These are phyloP conservation scores for Alloascoidea africana DNA, from an alignment of 805 yeast species.

Conservation along the genomic window DNA sequence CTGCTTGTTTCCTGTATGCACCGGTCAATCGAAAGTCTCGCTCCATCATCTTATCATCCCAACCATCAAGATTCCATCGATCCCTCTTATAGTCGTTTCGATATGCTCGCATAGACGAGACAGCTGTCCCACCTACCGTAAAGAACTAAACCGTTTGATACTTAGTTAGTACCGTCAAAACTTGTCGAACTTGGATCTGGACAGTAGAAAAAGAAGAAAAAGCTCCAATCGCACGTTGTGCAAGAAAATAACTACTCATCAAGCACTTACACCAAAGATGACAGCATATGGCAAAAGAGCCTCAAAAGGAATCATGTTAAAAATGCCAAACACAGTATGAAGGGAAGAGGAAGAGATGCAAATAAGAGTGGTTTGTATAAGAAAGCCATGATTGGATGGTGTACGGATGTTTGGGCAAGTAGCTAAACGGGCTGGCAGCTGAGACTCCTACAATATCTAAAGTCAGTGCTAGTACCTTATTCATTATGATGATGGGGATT, in stretches of 20 bases:
- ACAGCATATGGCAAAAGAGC: conserved; percentile 47
- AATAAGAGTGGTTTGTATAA: too few species aligned
- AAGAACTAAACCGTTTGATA: conserved; percentile 21
- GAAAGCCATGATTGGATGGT: too few species aligned
- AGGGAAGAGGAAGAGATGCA: too few species aligned
- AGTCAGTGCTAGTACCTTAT: too few species aligned
- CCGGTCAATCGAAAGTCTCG: conserved; percentile 74
- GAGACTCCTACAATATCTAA: too few species aligned
- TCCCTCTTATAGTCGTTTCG: conserved; percentile 38
- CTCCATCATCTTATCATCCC: conserved; percentile 43
- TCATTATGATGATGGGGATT: too few species aligned
- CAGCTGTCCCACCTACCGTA: conserved; percentile 39
- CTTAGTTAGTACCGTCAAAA: too few species aligned
- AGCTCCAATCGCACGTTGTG: not conserved
- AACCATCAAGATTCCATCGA: conserved; percentile 35
- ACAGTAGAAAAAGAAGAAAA: not conserved
- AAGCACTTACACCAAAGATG: conserved; percentile 30
- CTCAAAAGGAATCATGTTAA: conserved; percentile 55
- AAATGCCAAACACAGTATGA: too few species aligned
- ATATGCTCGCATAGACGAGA: conserved; percentile 24
- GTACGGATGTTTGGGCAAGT: too few species aligned
- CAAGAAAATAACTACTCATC: not conserved
- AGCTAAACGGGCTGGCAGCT: too few species aligned
- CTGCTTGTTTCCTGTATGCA: conserved; percentile 49
- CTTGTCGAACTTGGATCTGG: too few species aligned